Evolutionary conservation across 371 early-diverging fungal genomes (phyloP).

Genomic region (Fennellomyces sp.): DNA sequence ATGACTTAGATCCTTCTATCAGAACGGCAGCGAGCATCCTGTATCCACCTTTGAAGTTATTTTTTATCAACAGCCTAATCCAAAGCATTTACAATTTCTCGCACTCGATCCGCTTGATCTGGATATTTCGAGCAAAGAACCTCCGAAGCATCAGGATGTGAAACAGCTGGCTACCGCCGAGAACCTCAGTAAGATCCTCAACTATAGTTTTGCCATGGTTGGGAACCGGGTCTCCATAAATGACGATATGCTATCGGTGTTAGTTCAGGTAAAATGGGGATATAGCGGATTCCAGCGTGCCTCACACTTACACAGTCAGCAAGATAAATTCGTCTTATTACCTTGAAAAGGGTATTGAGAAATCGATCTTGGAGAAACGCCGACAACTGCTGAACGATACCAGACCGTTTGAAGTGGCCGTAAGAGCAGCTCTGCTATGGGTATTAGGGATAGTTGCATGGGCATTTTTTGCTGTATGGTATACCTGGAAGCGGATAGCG

Average conservation of each 20-base stretch:
- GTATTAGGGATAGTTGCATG: background rate
- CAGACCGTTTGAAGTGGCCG: background rate
- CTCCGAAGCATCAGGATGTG: slow-evolving; percentile 2
- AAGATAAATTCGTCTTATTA: slow-evolving; percentile 58
- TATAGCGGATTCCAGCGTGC: no score
- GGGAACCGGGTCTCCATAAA: background rate
- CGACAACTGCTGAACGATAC: background rate
- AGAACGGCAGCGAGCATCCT: background rate
- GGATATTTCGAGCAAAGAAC: slow-evolving; percentile 60
- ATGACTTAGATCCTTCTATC: slow-evolving; percentile 2
- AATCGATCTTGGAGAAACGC: background rate
- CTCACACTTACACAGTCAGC: background rate
- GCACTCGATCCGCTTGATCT: slow-evolving; percentile 72
- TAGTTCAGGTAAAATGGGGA: slow-evolving; percentile 30
- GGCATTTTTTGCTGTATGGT: slow-evolving; percentile 1
- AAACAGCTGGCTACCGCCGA: slow-evolving; percentile 2
- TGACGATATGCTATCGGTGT: slow-evolving; percentile 24
- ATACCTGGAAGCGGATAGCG: slow-evolving; percentile 28
- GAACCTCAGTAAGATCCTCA: slow-evolving; percentile 25
- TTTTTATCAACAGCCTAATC: slow-evolving; percentile 69
- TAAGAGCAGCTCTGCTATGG: background rate
- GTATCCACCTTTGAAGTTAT: slow-evolving; percentile 43
- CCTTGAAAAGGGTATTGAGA: slow-evolving; percentile 41
- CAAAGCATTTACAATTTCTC: slow-evolving; percentile 67
- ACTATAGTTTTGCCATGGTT: slow-evolving; percentile 5